Conservation (phyloP, 78 protist species). For the Dictyostelium brefeldianum region DNA sequence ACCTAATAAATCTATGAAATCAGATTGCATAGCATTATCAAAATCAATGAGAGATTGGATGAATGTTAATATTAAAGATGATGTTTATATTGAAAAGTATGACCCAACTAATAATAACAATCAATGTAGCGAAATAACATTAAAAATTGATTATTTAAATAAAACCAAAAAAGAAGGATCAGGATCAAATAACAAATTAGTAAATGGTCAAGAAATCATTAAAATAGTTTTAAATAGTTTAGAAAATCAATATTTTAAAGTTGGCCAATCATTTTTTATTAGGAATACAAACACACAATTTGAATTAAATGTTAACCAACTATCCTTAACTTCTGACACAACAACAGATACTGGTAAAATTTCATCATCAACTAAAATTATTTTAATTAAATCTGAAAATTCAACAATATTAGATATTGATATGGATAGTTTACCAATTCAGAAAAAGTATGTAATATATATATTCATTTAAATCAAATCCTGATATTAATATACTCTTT, state of each 20-base stretch:
- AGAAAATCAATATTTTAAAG: slow-evolving; percentile 4
- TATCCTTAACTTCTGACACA: not conserved
- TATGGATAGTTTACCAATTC: slow-evolving; percentile 22
- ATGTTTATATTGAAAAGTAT: not conserved
- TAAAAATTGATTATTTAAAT: slow-evolving; percentile 33
- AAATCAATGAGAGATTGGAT: slow-evolving; percentile 50
- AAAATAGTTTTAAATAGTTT: not conserved
- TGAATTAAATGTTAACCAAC: not conserved
- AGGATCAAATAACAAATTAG: slow-evolving; percentile 3
- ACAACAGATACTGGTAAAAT: slow-evolving; percentile 35
- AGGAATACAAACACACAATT: not conserved
- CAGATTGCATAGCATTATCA: slow-evolving; percentile 47
- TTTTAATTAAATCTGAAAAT: slow-evolving; percentile 21
- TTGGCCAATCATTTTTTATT: slow-evolving; percentile 16
- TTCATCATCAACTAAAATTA: slow-evolving; percentile 25
- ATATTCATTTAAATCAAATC: too few species aligned
- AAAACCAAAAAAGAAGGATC: not conserved
- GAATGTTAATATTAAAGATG: slow-evolving; percentile 9
- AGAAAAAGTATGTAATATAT: not conserved
- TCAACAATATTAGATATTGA: slow-evolving; percentile 36
- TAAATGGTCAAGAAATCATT: not conserved
- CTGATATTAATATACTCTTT: not conserved
- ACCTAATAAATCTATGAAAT: not conserved
- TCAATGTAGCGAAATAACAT: slow-evolving; percentile 5
- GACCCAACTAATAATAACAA: slow-evolving; percentile 24